Percentiles rank a stretch among this genome's conserved stretches.
These are phyloP conservation scores for Nakaseomyces kungkrabaensis DNA, from an alignment of 1,139 yeast genomes.

Conservation along the genomic window DNA sequence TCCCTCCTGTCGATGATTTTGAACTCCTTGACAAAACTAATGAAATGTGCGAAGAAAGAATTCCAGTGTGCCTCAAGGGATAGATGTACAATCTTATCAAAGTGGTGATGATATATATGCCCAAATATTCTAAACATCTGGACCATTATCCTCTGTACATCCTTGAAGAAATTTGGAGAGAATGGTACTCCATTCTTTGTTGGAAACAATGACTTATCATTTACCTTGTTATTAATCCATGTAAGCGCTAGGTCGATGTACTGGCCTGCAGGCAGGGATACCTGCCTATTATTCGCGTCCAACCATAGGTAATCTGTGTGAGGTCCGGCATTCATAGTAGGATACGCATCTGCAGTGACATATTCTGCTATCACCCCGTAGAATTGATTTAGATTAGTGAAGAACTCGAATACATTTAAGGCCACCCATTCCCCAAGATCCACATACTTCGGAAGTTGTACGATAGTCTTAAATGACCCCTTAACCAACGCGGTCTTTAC, in stretches of 20 bases:
- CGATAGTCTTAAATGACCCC: slow-evolving; percentile 95
- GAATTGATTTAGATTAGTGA: slow-evolving; percentile 75
- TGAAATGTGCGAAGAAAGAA: slow-evolving; percentile 92
- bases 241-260: slow-evolving; percentile 86
- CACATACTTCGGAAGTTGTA: slow-evolving; percentile 88
- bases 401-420: slow-evolving; percentile 80
- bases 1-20: slow-evolving; percentile 70
- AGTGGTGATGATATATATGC: slow-evolving; percentile 87
- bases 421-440: slow-evolving; percentile 96
- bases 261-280: slow-evolving; percentile 83
- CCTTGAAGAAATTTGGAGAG: slow-evolving; percentile 75
- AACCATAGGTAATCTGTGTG: slow-evolving; percentile 87
- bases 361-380: slow-evolving; percentile 83
- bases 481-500: slow-evolving; percentile 90
- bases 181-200: slow-evolving; percentile 90
- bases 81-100: slow-evolving; percentile 81
- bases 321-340: slow-evolving; percentile 95
- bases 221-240: slow-evolving; percentile 81
- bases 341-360: slow-evolving; percentile 79
- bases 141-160: slow-evolving; percentile 73
- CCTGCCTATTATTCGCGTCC: slow-evolving; percentile 65
- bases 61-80: slow-evolving; percentile 97
- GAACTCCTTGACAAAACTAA: slow-evolving; percentile 78
- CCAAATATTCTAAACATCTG: slow-evolving; percentile 98
- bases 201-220: slow-evolving; percentile 85